Evolutionary conservation across 768 basidiomycete species (phyloP).

Genomic region (Hysterangium stoloniferum): DNA sequence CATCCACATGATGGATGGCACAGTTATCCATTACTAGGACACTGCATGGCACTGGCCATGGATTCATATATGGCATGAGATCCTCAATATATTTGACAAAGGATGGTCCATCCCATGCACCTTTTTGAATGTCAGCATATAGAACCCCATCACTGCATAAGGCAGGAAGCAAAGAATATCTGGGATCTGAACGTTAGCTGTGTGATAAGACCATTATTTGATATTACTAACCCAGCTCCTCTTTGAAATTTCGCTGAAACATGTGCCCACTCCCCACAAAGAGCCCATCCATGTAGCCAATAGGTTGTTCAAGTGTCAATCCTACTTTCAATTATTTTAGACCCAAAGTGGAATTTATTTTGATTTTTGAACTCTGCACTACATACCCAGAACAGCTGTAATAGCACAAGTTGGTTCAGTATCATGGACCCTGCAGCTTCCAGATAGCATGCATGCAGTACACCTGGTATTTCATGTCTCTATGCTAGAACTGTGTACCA

Average conservation of each 20-base stretch:
- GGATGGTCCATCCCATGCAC: conserved; percentile 17
- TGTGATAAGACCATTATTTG: background rate
- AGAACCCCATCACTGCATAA: conserved; percentile 16
- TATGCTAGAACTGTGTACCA: no score
- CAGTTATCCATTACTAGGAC: conserved; percentile 35
- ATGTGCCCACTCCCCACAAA: background rate
- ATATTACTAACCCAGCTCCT: background rate
- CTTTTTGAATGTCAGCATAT: conserved; percentile 18
- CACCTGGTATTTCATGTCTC: no score
- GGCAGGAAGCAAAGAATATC: conserved; percentile 20
- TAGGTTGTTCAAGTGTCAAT: conserved; percentile 2
- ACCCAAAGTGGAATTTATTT: no score
- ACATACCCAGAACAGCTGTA: no score
- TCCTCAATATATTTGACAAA: conserved; percentile 29
- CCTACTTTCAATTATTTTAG: conserved; percentile 3
- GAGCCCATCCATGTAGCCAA: conserved; percentile 2
- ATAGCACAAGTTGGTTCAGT: no score
- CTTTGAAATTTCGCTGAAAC: background rate
- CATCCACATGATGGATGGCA: conserved; percentile 33
- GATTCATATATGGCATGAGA: conserved; percentile 24
- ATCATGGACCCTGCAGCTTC: no score
- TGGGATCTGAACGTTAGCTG: background rate
- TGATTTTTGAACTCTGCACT: no score
- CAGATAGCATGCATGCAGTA: no score
- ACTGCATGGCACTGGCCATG: conserved; percentile 29